These are phyloP conservation scores for Paspalum notatum DNA, from an alignment of 176 grass and related monocot genomes.

Conservation along the genomic window DNA sequence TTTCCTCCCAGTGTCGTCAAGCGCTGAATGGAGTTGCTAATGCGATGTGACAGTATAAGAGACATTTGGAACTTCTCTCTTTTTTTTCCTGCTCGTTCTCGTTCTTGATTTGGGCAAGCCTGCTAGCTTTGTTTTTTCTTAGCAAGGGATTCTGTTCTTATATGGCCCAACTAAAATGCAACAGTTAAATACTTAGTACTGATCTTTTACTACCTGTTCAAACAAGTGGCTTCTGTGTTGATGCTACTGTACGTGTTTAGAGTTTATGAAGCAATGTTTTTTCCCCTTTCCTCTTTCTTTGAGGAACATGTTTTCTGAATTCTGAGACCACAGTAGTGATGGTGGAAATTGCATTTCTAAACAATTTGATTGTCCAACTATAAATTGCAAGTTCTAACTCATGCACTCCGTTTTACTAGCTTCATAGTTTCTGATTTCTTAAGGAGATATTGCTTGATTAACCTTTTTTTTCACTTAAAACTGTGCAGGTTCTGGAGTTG, in stretches of 20 bases:
- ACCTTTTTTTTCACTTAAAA: background rate
- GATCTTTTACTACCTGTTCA: too few species aligned
- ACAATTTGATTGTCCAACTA: background rate
- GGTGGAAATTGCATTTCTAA: background rate
- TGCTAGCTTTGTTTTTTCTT: background rate
- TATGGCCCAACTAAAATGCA: too few species aligned
- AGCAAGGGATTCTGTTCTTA: too few species aligned
- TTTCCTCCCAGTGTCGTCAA: background rate
- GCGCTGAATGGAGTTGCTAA: background rate
- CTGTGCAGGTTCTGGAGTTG: conserved; percentile 24
- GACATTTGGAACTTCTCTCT: background rate
- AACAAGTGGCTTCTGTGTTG: too few species aligned
- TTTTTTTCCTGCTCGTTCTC: background rate
- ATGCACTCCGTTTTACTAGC: background rate
- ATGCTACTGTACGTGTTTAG: too few species aligned
- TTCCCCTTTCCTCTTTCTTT: background rate
- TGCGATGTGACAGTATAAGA: background rate
- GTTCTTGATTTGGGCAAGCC: background rate
- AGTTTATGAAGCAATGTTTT: background rate
- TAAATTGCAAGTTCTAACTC: background rate
- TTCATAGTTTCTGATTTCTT: background rate
- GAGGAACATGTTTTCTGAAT: background rate
- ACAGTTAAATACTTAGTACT: too few species aligned
- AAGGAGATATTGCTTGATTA: background rate
- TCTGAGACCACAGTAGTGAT: background rate